A percentile compares a stretch with the other conserved stretches of the same genome.
Conservation (phyloP, 495 filamentous ascomycete genomes). For the Aspergillus affinis region DNA sequence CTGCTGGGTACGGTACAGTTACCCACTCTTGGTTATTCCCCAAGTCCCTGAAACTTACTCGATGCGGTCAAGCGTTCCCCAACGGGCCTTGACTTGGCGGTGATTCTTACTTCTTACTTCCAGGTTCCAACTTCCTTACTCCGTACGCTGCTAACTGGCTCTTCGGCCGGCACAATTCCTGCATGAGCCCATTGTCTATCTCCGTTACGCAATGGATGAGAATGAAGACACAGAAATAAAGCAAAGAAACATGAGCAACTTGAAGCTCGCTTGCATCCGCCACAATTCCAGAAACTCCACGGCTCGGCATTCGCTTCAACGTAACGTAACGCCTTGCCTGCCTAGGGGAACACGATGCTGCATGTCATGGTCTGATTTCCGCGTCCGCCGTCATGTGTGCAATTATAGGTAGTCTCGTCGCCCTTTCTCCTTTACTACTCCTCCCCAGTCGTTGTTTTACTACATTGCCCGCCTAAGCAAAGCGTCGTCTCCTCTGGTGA, state of each 20-base stretch:
- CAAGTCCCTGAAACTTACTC: background rate
- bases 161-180: too few species aligned
- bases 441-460: background rate
- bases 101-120: too few species aligned
- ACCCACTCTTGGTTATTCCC: background rate
- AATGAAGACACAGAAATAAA: background rate
- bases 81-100: background rate
- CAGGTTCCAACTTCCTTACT: too few species aligned
- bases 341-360: conserved; percentile 7
- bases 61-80: background rate
- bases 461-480: background rate
- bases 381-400: conserved; percentile 20
- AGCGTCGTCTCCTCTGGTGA: background rate
- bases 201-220: too few species aligned
- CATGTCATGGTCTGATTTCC: conserved; percentile 15
- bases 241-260: conserved; percentile 8
- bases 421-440: background rate
- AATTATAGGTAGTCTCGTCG: conserved; percentile 1
- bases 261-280: conserved; percentile 12
- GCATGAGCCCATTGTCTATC: too few species aligned
- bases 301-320: conserved; percentile 6
- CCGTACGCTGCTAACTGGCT: too few species aligned
- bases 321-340: conserved; percentile 11
- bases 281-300: conserved; percentile 21
- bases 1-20: background rate